Conservation (phyloP, 1,284 basidiomycete species). For the Phellinidium pouzarii region DNA sequence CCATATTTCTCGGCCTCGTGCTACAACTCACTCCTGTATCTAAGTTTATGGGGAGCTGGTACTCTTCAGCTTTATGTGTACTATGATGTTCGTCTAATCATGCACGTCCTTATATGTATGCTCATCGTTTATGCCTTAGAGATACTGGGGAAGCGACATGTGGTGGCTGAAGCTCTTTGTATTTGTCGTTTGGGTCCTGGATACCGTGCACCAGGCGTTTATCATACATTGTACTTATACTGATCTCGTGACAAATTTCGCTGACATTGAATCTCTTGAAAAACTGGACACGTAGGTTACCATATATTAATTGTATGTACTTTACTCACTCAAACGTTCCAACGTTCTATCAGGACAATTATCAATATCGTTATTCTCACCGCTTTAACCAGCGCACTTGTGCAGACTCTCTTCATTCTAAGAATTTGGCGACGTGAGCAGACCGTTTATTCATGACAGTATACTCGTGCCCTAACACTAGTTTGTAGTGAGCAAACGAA, state of each 20-base stretch:
- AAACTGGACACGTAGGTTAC: not conserved
- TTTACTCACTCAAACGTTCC: not conserved
- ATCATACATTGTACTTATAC: constrained; percentile 5
- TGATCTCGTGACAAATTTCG: constrained; percentile 7
- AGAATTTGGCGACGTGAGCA: constrained; percentile 7
- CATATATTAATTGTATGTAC: not conserved
- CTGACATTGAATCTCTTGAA: not conserved
- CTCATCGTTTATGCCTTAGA: not conserved
- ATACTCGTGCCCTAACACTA: not conserved
- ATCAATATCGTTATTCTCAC: not conserved
- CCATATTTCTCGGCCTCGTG: not conserved
- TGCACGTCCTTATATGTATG: not conserved
- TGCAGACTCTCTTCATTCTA: constrained; percentile 6
- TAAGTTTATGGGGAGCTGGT: not conserved
- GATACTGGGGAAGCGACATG: constrained; percentile 4
- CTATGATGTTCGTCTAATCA: constrained; percentile 2
- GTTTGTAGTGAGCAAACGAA: constrained; percentile 8
- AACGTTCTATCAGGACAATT: not conserved
- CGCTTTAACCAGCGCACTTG: not conserved
- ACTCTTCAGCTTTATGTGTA: constrained; percentile 11
- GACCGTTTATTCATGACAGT: not conserved
- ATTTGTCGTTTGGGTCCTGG: constrained; percentile 8
- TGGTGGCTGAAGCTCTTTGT: constrained; percentile 2
- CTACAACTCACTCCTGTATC: not conserved
- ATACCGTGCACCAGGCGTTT: constrained; percentile 11